A percentile compares a stretch with the other conserved stretches of the same genome.
These are phyloP conservation scores for Colletotrichum shisoi DNA, from an alignment of 2,329 filamentous ascomycete species.

Conservation along the genomic window DNA sequence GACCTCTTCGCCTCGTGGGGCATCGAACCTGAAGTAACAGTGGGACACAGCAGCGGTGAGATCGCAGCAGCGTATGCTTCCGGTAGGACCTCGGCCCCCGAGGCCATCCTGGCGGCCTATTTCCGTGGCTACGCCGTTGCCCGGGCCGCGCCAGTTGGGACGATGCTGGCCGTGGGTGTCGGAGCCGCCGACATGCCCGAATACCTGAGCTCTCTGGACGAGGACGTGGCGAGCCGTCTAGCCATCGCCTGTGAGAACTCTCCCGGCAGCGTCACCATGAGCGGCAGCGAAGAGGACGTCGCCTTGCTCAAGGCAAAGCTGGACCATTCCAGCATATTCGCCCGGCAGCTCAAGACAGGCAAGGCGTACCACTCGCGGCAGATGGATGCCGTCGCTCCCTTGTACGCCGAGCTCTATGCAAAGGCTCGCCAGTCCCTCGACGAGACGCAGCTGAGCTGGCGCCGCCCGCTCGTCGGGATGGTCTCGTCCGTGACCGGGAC, in stretches of 20 bases:
- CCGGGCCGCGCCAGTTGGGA: background rate
- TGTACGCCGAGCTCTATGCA: background rate
- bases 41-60: background rate
- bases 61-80: background rate
- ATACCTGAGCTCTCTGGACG: conserved; percentile 1
- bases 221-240: conserved; percentile 39
- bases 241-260: conserved; percentile 34
- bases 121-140: background rate
- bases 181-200: background rate
- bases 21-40: background rate
- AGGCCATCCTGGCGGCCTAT: background rate
- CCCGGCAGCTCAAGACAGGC: background rate
- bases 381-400: conserved; percentile 16
- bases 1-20: background rate
- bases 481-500: conserved; percentile 38
- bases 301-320: background rate
- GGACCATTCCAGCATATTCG: background rate
- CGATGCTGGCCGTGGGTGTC: conserved; percentile 15
- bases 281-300: background rate
- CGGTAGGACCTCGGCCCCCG: background rate
- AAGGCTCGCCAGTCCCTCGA: background rate
- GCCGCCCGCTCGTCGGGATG: conserved; percentile 13
- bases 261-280: background rate
- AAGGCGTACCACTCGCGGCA: conserved; percentile 37
- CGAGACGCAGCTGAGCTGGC: background rate